A percentile compares a stretch with the other conserved stretches of the same genome.
Conservation (phyloP, 1,139 yeast genomes). For the Taphrina betulina region DNA sequence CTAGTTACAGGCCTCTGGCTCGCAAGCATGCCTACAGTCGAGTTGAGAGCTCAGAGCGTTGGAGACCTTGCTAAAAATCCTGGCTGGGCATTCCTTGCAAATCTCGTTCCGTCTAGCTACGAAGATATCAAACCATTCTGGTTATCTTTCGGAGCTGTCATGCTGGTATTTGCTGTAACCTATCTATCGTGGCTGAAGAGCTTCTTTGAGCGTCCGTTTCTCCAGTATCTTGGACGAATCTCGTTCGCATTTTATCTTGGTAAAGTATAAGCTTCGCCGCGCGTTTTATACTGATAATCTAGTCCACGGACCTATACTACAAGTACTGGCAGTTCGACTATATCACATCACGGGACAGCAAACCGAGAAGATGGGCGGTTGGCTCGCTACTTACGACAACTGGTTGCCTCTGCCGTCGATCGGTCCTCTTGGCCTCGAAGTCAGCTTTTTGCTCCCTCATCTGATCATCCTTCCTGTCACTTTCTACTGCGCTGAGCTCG, state of each 20-base stretch:
- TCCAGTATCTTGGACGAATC: slow-evolving; percentile 22
- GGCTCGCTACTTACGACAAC: slow-evolving; percentile 6
- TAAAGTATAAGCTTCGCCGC: not conserved
- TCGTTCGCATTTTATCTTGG: slow-evolving; percentile 22
- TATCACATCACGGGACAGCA: slow-evolving; percentile 17
- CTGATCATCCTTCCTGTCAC: slow-evolving; percentile 25
- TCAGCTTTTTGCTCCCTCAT: slow-evolving; percentile 23
- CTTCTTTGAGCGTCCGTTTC: slow-evolving; percentile 1
- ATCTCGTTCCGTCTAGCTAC: slow-evolving; percentile 5
- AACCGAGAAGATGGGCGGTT: slow-evolving; percentile 2
- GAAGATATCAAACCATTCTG: slow-evolving; percentile 24
- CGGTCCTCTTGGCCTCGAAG: slow-evolving; percentile 19
- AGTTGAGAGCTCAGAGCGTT: slow-evolving; percentile 4
- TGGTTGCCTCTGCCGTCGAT: slow-evolving; percentile 2
- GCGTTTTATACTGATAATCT: no score
- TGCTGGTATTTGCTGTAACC: slow-evolving; percentile 1
- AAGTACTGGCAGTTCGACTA: slow-evolving; percentile 6
- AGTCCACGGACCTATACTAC: slow-evolving; percentile 21
- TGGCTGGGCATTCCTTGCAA: slow-evolving; percentile 22
- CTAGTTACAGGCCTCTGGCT: slow-evolving; percentile 8
- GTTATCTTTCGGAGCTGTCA: slow-evolving; percentile 17
- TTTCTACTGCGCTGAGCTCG: slow-evolving; percentile 21
- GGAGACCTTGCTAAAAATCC: slow-evolving; percentile 4
- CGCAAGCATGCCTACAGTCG: slow-evolving; percentile 18
- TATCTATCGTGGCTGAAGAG: not conserved